phyloP scores from a whole-genome alignment of 164 flowering plant species.

The Annona squamosa region DNA sequence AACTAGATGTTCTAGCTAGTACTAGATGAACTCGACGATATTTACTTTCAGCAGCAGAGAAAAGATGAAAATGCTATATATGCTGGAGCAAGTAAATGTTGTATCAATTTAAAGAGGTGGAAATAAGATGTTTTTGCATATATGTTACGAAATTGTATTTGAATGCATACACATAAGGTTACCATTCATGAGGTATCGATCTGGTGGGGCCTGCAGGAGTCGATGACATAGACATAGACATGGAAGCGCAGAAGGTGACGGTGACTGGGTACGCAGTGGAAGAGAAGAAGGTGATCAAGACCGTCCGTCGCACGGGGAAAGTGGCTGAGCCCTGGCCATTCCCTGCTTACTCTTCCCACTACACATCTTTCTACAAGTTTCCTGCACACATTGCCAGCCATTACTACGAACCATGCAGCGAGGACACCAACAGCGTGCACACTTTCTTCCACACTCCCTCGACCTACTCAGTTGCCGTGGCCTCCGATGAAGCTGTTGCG shows the following conservation, averaged over 20 bases:
- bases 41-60: neutral
- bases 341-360: constrained; percentile 54
- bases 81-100: too few relatives aligned
- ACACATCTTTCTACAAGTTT: constrained; percentile 64
- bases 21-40: too few relatives aligned
- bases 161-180: too few relatives aligned
- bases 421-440: constrained; percentile 33
- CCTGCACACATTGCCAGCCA: constrained; percentile 54
- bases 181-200: too few relatives aligned
- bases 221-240: constrained; percentile 67
- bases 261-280: constrained; percentile 49
- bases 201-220: constrained; percentile 33
- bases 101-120: too few relatives aligned
- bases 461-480: constrained; percentile 56
- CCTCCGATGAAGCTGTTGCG: constrained; percentile 70
- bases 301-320: constrained; percentile 60
- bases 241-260: constrained; percentile 66
- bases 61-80: too few relatives aligned
- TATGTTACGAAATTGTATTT: too few relatives aligned
- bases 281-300: constrained; percentile 63
- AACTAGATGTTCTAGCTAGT: too few relatives aligned
- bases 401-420: constrained; percentile 43
- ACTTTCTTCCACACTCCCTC: constrained; percentile 77
- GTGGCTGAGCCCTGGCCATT: constrained; percentile 81
- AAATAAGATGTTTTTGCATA: too few relatives aligned